Base-by-base conservation (phyloP, 176 grass and related monocot genomes). In the Bothriochloa decipiens region DNA sequence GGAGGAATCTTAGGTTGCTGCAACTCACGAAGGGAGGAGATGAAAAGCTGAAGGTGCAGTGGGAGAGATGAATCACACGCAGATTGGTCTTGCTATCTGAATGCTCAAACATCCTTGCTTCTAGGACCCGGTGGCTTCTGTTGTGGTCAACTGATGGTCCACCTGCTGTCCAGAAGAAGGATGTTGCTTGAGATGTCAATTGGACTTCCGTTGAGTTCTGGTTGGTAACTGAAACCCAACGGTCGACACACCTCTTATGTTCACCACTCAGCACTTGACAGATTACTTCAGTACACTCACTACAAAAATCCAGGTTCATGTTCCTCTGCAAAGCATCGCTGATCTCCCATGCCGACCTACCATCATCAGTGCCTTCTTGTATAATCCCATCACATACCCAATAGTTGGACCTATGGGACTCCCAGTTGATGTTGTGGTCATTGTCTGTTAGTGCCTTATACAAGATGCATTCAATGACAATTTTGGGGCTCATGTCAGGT, bases 201-300 rank as follows among this genome's bases (percentile, higher is more conserved):
- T 25, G 26, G 2, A 13, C 2, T 63, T 0, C 1, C 7, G 1
- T 2, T 6, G 1, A 2, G 5, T 20, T 63, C 20, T 2, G 1
- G 22, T 1, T 1, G 0, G 27, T 62, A 2, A 6, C 2, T 1
- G 41, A 50, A 65, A 52, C 5, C 83, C 66, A 79, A 0, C 27
- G 52, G 12, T 72, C 16, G 7, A 3, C 58, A 43, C 3, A 7
- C 28, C 1, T 12, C 49, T 4, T 0, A 0, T 8, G 40, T 41
- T 65, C 8, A 10, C 1, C 15, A 42, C 7, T 0, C 1, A 41
- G 6, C 26, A 16, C 1, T 11, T 45, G 10, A 45, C 10, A 52
- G 0, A 78, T 18, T 0, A 0, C 0, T 2, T 12, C 0, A 4
- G 9, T 0, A 0, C 1, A 8, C 0, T 0, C 0, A 9, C 0